Evolutionary conservation across 495 filamentous ascomycete species (phyloP).

Genomic region (Aspergillus nanangensis): DNA sequence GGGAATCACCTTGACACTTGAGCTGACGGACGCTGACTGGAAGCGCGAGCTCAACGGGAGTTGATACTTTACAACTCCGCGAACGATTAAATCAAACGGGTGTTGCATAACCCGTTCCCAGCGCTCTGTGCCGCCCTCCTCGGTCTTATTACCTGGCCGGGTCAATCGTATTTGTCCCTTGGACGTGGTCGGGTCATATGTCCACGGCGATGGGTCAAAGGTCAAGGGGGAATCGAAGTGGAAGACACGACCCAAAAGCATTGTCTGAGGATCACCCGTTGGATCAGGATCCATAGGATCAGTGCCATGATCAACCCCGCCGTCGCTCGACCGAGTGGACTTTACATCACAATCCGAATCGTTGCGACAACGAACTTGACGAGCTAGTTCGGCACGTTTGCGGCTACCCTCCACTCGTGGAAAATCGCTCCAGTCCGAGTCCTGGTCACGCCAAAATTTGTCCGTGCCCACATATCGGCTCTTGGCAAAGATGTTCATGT

Average conservation of each 20-base stretch:
- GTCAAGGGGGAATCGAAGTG: constrained; percentile 80
- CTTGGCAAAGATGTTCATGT: constrained; percentile 90
- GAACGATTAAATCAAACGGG: constrained; percentile 86
- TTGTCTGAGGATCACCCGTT: constrained; percentile 66
- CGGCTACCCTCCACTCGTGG: constrained; percentile 34
- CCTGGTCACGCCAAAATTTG: constrained; percentile 65
- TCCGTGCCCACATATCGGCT: constrained; percentile 79
- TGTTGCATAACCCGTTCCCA: constrained; percentile 90
- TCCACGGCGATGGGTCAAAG: constrained; percentile 85
- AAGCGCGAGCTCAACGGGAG: constrained; percentile 73
- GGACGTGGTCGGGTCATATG: constrained; percentile 58
- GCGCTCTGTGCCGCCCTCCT: constrained; percentile 76
- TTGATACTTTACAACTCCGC: constrained; percentile 84
- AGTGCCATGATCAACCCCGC: constrained; percentile 61
- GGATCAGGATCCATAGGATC: constrained; percentile 64
- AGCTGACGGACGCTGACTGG: constrained; percentile 49
- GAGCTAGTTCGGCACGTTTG: constrained; percentile 29
- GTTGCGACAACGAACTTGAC: constrained; percentile 25
- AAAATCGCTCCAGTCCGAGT: constrained; percentile 21
- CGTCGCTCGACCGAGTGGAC: constrained; percentile 11
- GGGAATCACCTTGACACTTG: constrained; percentile 42
- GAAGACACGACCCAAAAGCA: constrained; percentile 84
- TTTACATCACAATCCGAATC: constrained; percentile 17
- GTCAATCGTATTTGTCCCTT: constrained; percentile 76
- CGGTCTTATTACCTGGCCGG: constrained; percentile 85